Evolutionary conservation across 2,329 filamentous ascomycete genomes (phyloP).

Genomic region (Xylariomycetidae sp.): DNA sequence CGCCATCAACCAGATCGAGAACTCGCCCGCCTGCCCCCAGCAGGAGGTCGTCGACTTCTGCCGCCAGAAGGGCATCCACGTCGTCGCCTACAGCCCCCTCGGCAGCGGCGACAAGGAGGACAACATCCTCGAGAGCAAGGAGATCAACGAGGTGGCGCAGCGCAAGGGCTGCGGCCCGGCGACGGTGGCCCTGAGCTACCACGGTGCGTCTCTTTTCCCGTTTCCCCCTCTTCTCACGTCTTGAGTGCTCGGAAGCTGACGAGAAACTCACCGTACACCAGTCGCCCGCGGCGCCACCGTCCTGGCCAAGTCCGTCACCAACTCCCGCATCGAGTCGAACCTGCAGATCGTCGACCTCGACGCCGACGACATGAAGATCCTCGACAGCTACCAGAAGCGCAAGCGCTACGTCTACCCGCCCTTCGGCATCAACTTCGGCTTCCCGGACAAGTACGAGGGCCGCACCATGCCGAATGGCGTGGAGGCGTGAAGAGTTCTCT

Average conservation of each 20-base stretch:
- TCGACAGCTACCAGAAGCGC: slow-evolving; percentile 51
- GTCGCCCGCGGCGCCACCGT: slow-evolving; percentile 65
- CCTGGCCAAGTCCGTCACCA: slow-evolving; percentile 66
- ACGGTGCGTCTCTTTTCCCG: slow-evolving; percentile 44
- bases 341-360: slow-evolving; percentile 60
- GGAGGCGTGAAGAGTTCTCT: slow-evolving; percentile 1
- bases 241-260: neutral
- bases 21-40: slow-evolving; percentile 66
- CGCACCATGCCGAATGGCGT: slow-evolving; percentile 22
- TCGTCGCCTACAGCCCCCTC: slow-evolving; percentile 67
- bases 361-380: slow-evolving; percentile 52
- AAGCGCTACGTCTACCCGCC: slow-evolving; percentile 62
- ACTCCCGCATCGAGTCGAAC: slow-evolving; percentile 64
- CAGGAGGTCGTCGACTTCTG: slow-evolving; percentile 66
- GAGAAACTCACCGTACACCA: slow-evolving; percentile 23
- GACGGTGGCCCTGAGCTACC: slow-evolving; percentile 64
- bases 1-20: slow-evolving; percentile 68
- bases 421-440: slow-evolving; percentile 63
- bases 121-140: slow-evolving; percentile 58
- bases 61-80: slow-evolving; percentile 60
- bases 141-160: slow-evolving; percentile 57
- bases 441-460: slow-evolving; percentile 56
- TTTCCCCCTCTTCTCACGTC: neutral
- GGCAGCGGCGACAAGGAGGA: slow-evolving; percentile 58
- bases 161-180: slow-evolving; percentile 56